Evolutionary conservation across 805 yeast species (phyloP).

Genomic region (Myxozyma vanderwaltii): DNA sequence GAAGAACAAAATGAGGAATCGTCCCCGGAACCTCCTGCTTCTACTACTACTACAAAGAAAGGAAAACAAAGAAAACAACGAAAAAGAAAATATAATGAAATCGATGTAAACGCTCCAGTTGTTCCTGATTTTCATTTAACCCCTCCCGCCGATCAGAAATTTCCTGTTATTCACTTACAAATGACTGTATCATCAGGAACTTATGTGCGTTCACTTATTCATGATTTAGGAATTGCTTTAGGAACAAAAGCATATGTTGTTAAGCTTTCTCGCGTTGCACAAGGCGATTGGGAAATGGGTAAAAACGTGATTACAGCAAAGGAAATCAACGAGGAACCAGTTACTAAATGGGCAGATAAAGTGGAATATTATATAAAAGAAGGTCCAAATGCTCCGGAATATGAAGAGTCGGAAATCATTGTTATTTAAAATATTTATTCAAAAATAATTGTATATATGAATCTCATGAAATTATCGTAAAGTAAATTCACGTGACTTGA

Average conservation of each 20-base stretch:
- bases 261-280: slow-evolving; percentile 67
- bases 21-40: neutral
- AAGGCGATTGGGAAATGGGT: slow-evolving; percentile 81
- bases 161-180: slow-evolving; percentile 59
- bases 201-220: slow-evolving; percentile 83
- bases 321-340: slow-evolving; percentile 64
- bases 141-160: slow-evolving; percentile 5
- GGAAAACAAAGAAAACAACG: neutral
- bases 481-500: neutral
- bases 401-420: neutral
- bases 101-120: neutral
- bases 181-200: slow-evolving; percentile 93
- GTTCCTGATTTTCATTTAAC: neutral
- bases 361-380: slow-evolving; percentile 16
- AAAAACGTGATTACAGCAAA: slow-evolving; percentile 64
- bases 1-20: neutral
- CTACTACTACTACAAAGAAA: neutral
- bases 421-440: too few species aligned
- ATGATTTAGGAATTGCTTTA: slow-evolving; percentile 83
- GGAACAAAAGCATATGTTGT: slow-evolving; percentile 88
- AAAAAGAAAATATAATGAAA: slow-evolving; percentile 1
- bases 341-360: slow-evolving; percentile 61
- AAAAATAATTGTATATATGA: too few species aligned
- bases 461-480: too few species aligned
- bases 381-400: slow-evolving; percentile 21